These are phyloP conservation scores for Camelina sativa DNA, from an alignment of 345 rosid genomes.

Conservation along the genomic window DNA sequence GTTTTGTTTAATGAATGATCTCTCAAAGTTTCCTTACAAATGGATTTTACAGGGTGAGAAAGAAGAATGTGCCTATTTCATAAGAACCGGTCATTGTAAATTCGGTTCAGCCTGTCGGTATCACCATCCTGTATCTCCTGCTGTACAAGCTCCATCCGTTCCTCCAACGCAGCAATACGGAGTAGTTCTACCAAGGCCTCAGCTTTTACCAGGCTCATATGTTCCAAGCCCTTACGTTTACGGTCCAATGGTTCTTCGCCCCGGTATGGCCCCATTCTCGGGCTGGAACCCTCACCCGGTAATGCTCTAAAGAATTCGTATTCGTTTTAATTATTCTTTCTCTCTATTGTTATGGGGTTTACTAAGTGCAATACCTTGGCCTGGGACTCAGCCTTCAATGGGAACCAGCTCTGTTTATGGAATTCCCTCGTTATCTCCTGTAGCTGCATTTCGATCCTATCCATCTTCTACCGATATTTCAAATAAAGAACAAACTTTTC, in stretches of 20 bases:
- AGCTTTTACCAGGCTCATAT: conserved; percentile 69
- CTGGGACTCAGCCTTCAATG: conserved; percentile 58
- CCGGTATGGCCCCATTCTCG: conserved; percentile 67
- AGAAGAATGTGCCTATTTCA: conserved; percentile 75
- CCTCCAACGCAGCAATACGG: conserved; percentile 82
- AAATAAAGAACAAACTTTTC: conserved; percentile 68
- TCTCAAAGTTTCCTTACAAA: conserved; percentile 20
- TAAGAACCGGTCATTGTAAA: conserved; percentile 91
- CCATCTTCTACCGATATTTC: conserved; percentile 58
- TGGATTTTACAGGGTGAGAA: conserved; percentile 69
- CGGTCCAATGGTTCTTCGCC: conserved; percentile 64
- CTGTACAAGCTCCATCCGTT: conserved; percentile 50
- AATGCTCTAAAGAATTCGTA: conserved; percentile 29
- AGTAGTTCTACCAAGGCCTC: conserved; percentile 70
- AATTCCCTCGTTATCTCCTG: conserved; percentile 60
- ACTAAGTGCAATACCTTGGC: conserved; percentile 58
- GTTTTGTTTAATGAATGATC: conserved; percentile 4
- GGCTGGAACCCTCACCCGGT: conserved; percentile 83
- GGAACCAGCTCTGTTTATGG: conserved; percentile 70
- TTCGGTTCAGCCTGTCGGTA: conserved; percentile 84
- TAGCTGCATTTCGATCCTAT: conserved; percentile 60
- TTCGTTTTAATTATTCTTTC: background rate
- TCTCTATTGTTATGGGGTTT: background rate
- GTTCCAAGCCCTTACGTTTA: conserved; percentile 71
- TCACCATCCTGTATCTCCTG: conserved; percentile 78